Conservation (phyloP, 495 filamentous ascomycete species). For the Aspergillus heteromorphus region DNA sequence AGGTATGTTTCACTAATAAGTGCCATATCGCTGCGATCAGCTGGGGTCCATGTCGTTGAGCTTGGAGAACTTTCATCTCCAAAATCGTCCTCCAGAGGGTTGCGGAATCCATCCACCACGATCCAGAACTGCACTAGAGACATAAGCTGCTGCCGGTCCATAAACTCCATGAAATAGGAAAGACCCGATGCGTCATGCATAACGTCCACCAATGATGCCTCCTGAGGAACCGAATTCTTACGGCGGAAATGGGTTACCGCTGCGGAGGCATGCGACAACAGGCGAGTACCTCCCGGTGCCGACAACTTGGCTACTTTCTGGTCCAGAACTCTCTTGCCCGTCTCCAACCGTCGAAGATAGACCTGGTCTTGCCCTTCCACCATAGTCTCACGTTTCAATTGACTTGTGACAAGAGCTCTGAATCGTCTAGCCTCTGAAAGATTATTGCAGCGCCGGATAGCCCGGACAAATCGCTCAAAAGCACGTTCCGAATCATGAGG, state of each 20-base stretch:
- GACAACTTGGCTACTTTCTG: conserved; percentile 81
- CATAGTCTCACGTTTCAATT: conserved; percentile 78
- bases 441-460: conserved; percentile 82
- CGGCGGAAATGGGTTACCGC: conserved; percentile 32
- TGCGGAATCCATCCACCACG: conserved; percentile 95
- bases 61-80: conserved; percentile 61
- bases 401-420: conserved; percentile 85
- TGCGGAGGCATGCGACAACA: conserved; percentile 35
- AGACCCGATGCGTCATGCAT: conserved; percentile 83
- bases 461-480: conserved; percentile 90
- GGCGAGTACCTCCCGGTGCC: conserved; percentile 48
- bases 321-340: conserved; percentile 84
- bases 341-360: conserved; percentile 83
- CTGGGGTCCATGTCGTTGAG: conserved; percentile 70
- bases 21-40: conserved; percentile 79
- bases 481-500: conserved; percentile 77
- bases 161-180: conserved; percentile 99
- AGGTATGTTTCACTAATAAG: conserved; percentile 90
- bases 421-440: conserved; percentile 92
- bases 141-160: conserved; percentile 88
- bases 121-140: conserved; percentile 96
- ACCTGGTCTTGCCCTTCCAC: conserved; percentile 74
- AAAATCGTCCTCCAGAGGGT: conserved; percentile 85
- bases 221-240: conserved; percentile 51
- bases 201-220: conserved; percentile 71